phyloP scores from a whole-genome alignment of 2,329 filamentous ascomycete genomes.

The Ascochyta clinopodiicola region DNA sequence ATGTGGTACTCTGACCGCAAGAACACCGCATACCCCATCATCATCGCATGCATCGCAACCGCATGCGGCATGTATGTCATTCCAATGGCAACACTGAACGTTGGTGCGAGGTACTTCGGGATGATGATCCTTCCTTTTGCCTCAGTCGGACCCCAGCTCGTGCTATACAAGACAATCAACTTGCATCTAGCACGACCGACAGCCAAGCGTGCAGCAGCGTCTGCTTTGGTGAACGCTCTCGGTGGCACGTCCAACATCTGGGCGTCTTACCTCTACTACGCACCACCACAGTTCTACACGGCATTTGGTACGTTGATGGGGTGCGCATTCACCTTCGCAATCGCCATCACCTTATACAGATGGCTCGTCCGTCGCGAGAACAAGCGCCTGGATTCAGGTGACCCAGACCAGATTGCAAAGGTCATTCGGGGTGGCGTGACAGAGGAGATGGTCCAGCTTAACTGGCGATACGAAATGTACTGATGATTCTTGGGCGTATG shows the following conservation, averaged over 20 bases:
- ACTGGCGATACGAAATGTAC: conserved; percentile 35
- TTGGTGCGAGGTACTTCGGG: conserved; percentile 42
- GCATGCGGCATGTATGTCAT: conserved; percentile 46
- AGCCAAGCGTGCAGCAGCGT: conserved; percentile 30
- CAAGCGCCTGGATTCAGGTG: conserved; percentile 27
- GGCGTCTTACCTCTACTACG: conserved; percentile 34
- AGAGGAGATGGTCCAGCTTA: conserved; percentile 28
- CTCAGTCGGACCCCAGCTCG: conserved; percentile 30
- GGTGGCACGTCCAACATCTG: conserved; percentile 31
- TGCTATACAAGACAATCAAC: conserved; percentile 33
- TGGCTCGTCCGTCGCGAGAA: conserved; percentile 33
- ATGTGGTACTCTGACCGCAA: conserved; percentile 54
- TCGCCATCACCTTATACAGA: conserved; percentile 25
- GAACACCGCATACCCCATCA: conserved; percentile 51
- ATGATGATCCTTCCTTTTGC: conserved; percentile 36
- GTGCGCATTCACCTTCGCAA: conserved; percentile 36
- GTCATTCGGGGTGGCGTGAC: conserved; percentile 32
- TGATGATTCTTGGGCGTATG: background rate
- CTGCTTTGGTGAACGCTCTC: conserved; percentile 29
- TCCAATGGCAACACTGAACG: conserved; percentile 39
- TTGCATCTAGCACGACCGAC: conserved; percentile 29
- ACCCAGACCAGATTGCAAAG: conserved; percentile 28
- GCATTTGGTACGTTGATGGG: conserved; percentile 45
- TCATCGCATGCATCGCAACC: conserved; percentile 48
- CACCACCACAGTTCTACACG: conserved; percentile 30